These are phyloP conservation scores for Sarocladiaceae sp. DNA, from an alignment of 2,329 filamentous ascomycete species.

Conservation along the genomic window DNA sequence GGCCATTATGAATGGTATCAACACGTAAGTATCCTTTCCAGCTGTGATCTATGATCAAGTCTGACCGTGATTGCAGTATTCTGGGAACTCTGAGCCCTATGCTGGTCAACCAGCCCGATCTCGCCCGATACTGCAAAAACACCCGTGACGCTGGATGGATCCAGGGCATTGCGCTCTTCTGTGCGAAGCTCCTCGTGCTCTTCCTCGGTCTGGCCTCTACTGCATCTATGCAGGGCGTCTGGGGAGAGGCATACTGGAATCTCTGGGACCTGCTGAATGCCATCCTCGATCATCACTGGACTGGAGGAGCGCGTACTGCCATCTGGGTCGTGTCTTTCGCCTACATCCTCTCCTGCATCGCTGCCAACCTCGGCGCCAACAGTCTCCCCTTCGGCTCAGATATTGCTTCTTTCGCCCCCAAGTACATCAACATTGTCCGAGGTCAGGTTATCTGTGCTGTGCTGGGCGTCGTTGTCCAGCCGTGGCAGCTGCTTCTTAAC, in stretches of 20 bases:
- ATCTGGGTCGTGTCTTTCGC: constrained; percentile 23
- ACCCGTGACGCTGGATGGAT: constrained; percentile 23
- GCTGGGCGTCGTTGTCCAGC: constrained; percentile 22
- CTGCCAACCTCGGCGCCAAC: constrained; percentile 22
- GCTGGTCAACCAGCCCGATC: constrained; percentile 30
- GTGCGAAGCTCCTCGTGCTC: constrained; percentile 20
- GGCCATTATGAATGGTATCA: constrained; percentile 31
- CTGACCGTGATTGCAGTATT: too few species aligned
- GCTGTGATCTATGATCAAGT: too few species aligned
- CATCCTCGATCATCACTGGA: constrained; percentile 29
- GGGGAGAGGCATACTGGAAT: constrained; percentile 29
- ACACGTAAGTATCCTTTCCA: too few species aligned
- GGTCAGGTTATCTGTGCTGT: constrained; percentile 26
- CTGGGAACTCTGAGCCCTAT: constrained; percentile 28
- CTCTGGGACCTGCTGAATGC: constrained; percentile 26
- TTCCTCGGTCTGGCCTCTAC: constrained; percentile 24
- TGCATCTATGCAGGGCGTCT: constrained; percentile 25
- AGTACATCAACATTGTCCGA: constrained; percentile 24
- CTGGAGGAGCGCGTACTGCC: constrained; percentile 19
- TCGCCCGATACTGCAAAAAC: constrained; percentile 27
- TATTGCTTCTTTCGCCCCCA: constrained; percentile 24
- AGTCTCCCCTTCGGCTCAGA: constrained; percentile 27
- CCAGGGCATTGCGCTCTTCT: constrained; percentile 21
- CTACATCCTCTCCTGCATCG: constrained; percentile 18
- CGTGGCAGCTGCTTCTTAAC: constrained; percentile 24